A percentile compares a stretch with the other conserved stretches of the same genome.
Conservation (phyloP, 129 eudicot genomes). For the Centella asiatica region DNA sequence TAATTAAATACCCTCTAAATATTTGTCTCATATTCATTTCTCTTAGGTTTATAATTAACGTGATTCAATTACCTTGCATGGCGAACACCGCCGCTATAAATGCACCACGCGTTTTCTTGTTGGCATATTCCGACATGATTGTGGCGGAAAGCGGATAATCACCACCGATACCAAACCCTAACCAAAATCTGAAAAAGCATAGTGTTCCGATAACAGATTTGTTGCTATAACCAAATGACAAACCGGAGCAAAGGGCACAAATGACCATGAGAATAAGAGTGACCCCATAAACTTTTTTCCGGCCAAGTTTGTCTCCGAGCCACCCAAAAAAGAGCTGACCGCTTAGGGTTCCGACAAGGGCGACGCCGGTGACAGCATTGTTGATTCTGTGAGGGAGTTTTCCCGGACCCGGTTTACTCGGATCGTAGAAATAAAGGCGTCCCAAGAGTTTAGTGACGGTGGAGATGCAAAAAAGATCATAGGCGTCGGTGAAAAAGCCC, state of each 20-base stretch:
- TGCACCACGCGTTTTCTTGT: no score
- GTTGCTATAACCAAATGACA: conserved; percentile 35
- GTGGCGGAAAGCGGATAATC: conserved; percentile 61
- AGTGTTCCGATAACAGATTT: conserved; percentile 44
- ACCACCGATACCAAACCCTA: conserved; percentile 59
- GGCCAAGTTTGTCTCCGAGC: conserved; percentile 55
- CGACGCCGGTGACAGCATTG: conserved; percentile 37
- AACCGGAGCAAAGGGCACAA: conserved; percentile 47
- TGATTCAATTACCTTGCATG: no score
- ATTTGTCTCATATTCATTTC: conserved; percentile 39
- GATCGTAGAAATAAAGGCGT: conserved; percentile 41
- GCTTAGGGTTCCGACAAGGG: conserved; percentile 42
- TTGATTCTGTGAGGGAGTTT: conserved; percentile 33
- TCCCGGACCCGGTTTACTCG: conserved; percentile 18
- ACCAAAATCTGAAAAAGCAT: conserved; percentile 64
- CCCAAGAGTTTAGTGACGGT: conserved; percentile 45
- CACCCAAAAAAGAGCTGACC: conserved; percentile 52
- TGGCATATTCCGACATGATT: conserved; percentile 60
- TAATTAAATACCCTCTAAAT: conserved; percentile 51
- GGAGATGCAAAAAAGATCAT: conserved; percentile 48
- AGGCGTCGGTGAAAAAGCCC: conserved; percentile 66
- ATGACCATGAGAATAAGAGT: conserved; percentile 39
- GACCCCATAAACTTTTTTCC: conserved; percentile 45
- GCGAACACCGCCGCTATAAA: no score
- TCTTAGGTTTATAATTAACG: no score